A percentile compares a stretch with the other conserved stretches of the same genome.
These are phyloP conservation scores for Leucosporidium scottii DNA, from an alignment of 768 basidiomycete genomes.

Conservation along the genomic window DNA sequence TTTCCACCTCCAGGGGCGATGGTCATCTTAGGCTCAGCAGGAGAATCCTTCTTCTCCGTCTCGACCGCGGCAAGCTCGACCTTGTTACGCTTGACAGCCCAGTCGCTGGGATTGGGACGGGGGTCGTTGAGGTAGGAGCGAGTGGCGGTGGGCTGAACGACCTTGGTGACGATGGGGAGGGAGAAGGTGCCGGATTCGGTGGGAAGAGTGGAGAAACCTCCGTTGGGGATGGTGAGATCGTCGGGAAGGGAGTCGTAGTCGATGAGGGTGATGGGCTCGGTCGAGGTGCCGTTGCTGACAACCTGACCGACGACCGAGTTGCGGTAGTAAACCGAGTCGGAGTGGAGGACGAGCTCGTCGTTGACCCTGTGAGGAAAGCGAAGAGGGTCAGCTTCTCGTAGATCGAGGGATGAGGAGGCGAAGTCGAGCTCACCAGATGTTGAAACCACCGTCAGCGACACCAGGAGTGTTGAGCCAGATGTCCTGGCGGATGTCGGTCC, in stretches of 20 bases:
- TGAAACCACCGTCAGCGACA: slow-evolving; percentile 53
- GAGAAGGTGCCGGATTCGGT: background rate
- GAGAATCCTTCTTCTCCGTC: background rate
- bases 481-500: slow-evolving; percentile 64
- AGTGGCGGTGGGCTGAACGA: background rate
- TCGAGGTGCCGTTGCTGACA: background rate
- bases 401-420: too few relatives aligned
- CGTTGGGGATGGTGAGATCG: slow-evolving; percentile 29
- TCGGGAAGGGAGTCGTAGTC: slow-evolving; percentile 29
- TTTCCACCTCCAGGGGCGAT: too few relatives aligned
- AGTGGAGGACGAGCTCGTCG: slow-evolving; percentile 32
- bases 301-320: slow-evolving; percentile 17
- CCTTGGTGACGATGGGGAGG: slow-evolving; percentile 5
- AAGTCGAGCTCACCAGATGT: slow-evolving; percentile 22
- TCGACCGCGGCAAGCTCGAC: background rate
- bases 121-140: background rate
- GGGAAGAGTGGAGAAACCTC: slow-evolving; percentile 20
- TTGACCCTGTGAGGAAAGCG: slow-evolving; percentile 25
- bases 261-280: slow-evolving; percentile 14
- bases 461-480: slow-evolving; percentile 68
- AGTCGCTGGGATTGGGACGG: background rate
- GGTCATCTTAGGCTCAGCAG: background rate
- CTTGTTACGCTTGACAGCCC: background rate
- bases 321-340: slow-evolving; percentile 33
- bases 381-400: background rate